Evolutionary conservation across 2,329 filamentous ascomycete species (phyloP).

Genomic region (Calonectria pauciramosa): DNA sequence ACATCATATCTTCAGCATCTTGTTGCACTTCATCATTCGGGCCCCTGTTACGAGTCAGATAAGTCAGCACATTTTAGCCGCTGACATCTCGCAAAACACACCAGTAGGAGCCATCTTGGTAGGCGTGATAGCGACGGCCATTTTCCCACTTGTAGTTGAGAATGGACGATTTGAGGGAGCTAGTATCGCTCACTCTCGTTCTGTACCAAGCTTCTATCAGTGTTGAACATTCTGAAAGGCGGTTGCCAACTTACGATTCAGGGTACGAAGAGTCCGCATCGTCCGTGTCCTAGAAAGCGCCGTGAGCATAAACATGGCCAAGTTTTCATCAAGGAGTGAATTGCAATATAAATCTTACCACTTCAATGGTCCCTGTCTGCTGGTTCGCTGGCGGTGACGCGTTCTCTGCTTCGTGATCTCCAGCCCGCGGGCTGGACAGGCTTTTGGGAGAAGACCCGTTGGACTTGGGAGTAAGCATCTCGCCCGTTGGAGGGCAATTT

Average conservation of each 20-base stretch:
- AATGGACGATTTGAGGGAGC: conserved; percentile 27
- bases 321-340: accelerated
- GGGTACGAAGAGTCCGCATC: not conserved
- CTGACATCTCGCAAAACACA: not conserved
- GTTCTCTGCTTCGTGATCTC: not conserved
- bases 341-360: not conserved
- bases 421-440: not conserved
- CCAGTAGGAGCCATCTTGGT: conserved; percentile 57
- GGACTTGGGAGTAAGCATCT: too few species aligned
- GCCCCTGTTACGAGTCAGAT: conserved; percentile 29
- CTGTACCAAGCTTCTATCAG: conserved; percentile 10
- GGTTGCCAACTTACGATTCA: not conserved
- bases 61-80: too few species aligned
- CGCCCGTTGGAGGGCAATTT: too few species aligned
- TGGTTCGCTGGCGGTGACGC: not conserved
- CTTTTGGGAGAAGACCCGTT: not conserved
- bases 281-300: not conserved
- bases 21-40: conserved; percentile 44
- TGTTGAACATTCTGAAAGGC: not conserved
- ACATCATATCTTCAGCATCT: conserved; percentile 43
- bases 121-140: conserved; percentile 62
- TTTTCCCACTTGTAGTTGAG: conserved; percentile 55
- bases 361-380: not conserved
- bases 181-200: conserved; percentile 22
- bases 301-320: not conserved